Base-by-base conservation (phyloP, 1,139 yeast species). In the Zhuliangozyma blackwelliae region DNA sequence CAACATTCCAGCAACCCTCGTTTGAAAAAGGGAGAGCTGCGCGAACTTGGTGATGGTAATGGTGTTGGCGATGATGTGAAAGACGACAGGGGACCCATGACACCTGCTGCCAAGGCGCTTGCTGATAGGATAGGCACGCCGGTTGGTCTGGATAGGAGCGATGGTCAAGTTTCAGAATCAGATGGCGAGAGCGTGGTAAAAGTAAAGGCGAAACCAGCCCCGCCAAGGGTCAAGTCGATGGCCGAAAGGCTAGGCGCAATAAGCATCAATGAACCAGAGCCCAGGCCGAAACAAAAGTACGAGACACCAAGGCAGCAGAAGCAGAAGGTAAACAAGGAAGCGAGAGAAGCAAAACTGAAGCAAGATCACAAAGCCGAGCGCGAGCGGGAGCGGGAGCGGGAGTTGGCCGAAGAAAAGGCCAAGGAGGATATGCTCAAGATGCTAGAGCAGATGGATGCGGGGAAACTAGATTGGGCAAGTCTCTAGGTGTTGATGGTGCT, bases 381-480 rank as follows among this genome's bases (percentile, higher is more conserved):
- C 27, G 38, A 44, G 12, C 46, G 35, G 33, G 43, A 31, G 12
- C 38, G 29, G 32, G 38, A 41, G 33, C 41, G 45, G 22, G 51
- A 47, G 16, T 51, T 44, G 33, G 47, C 45, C 33, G 59, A 54
- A n/a, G 58, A 52, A 21, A 39, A 51, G 32, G 46, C 53, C 25
- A 47, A 57, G 37, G 50, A 52, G 25, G 69, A 64, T 35, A 56
- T 65, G 13, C 50, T 54, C 26, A 54, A 53, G 28, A 53, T 65
- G 53, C 52, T 64, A 31, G 59, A 55, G 34, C 61, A 59, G 40
- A 53, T 64, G 53, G 57, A 53, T 28, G 54, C 54, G 38, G 52
- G 55, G 16, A 48, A 57, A 20, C 42, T 58, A 20, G 62, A 54
- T 40, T 65, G 72, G 72, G 72, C 72, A 1, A 40, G 40, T 31